A percentile compares a stretch with the other conserved stretches of the same genome.
phyloP scores from a whole-genome alignment of 257 asterid species.

The Plantago ovata region DNA sequence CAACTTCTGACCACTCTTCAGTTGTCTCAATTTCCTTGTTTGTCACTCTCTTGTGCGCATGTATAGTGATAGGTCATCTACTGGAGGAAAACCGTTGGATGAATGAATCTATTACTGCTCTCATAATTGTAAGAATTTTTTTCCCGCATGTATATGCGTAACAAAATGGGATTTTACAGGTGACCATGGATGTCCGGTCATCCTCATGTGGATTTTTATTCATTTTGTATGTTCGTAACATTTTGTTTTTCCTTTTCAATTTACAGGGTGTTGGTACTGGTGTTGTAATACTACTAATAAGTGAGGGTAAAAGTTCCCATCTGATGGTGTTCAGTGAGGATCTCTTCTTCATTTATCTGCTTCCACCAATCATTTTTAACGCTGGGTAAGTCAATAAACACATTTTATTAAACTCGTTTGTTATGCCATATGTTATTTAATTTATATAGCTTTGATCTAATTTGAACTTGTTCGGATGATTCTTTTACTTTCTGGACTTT shows the following conservation, averaged over 20 bases:
- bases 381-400: conserved; percentile 62
- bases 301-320: conserved; percentile 83
- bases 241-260: conserved; percentile 17
- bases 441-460: no score
- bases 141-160: not conserved
- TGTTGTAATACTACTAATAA: conserved; percentile 66
- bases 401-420: no score
- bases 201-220: conserved; percentile 1
- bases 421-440: no score
- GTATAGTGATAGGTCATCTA: conserved; percentile 91
- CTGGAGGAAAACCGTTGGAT: conserved; percentile 96
- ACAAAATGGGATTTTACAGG: conserved; percentile 6
- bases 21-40: conserved; percentile 81
- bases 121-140: conserved; percentile 42
- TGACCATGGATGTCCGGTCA: conserved; percentile 15
- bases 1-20: conserved; percentile 67
- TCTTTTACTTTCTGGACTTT: not conserved
- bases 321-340: conserved; percentile 93
- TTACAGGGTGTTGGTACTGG: conserved; percentile 86
- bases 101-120: conserved; percentile 98
- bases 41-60: conserved; percentile 73
- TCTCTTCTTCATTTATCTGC: conserved; percentile 93
- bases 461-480: no score
- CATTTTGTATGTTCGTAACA: not conserved
- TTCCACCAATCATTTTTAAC: conserved; percentile 97